A percentile compares a stretch with the other conserved stretches of the same genome.
phyloP scores from a whole-genome alignment of 2,329 filamentous ascomycete species.

The Graphiopsis chlorocephala region DNA sequence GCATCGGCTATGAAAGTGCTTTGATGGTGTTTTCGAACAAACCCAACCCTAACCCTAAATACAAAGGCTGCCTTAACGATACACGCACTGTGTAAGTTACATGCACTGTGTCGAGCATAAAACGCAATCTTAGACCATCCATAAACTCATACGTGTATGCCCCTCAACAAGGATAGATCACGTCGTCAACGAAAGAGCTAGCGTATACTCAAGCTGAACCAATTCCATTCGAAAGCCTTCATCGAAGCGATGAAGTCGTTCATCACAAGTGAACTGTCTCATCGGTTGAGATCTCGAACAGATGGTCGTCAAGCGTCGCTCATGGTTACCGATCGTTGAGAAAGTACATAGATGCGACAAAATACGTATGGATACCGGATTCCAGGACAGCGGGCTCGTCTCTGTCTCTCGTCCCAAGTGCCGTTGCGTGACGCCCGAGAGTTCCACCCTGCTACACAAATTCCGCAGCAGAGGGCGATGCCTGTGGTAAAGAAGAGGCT shows the following conservation, averaged over 20 bases:
- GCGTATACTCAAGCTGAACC: neutral
- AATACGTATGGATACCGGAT: neutral
- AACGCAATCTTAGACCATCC: neutral
- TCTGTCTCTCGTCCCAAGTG: neutral
- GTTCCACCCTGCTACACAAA: slow-evolving; percentile 6
- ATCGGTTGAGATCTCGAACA: neutral
- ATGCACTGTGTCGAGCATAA: neutral
- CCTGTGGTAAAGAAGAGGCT: neutral
- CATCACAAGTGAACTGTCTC: neutral
- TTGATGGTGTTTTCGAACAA: neutral
- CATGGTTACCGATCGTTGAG: neutral
- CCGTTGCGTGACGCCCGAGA: neutral
- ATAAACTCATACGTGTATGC: neutral
- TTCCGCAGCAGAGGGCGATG: neutral
- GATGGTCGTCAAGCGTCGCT: neutral
- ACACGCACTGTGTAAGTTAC: no score
- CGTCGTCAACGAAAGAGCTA: neutral
- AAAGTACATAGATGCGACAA: neutral
- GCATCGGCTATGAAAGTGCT: neutral
- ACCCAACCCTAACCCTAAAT: neutral
- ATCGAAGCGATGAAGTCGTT: neutral
- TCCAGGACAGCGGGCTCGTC: neutral
- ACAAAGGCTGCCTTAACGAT: neutral
- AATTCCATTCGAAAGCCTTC: neutral
- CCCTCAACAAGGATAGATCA: neutral